Base-by-base conservation (phyloP, 2,329 filamentous ascomycete species). In the Colletotrichum kahawae region DNA sequence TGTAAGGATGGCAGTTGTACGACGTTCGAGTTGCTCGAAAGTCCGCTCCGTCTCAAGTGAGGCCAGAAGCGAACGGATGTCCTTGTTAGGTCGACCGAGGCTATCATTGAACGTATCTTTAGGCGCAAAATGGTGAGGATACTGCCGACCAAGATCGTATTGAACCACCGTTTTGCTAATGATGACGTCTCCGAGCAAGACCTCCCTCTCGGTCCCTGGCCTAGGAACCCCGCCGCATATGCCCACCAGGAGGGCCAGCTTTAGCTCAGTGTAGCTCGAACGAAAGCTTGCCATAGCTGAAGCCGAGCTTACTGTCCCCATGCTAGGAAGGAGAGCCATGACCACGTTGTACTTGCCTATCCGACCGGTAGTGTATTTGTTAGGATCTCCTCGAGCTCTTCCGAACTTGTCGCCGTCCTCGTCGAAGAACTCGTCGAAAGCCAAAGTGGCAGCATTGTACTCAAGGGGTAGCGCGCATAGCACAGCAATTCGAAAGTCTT, bases 121-220 rank as follows among this genome's bases (percentile, higher is more conserved):
- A 0, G 67, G 34, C 4, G 21, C 9, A 69, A 81, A 79, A 1
- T 63, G 36, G 29, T 71, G 65, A 5, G 77, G 75, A 14, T 77
- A 78, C 34, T 77, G 71, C 5, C 76, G 60, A 13, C 80, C 79
- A n/a, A 78, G 71, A 56, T 80, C 79, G 60, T 79, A 78, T 24
- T 80, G 77, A 5, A 79, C 57, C 12, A 80, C 33, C 1, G 48
- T 68, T 4, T 75, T 77, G 75, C 82, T 82, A 27, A 83, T 77
- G 13, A 84, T 74, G 0, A 85, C 83, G 62, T 85, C 83, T 2
- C 84, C 80, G 1, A 82, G 74, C 2, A 80, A 13, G 1, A 78
- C 62, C 34, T 81, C 79, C 34, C 38, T 64, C 12, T 64, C 31
- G 5, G n/a, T 33, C 1, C 38, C 68, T 7, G 24, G 56, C 8